These are phyloP conservation scores for Mollisiaceae sp. DNA, from an alignment of 2,329 filamentous ascomycete genomes.

Conservation along the genomic window DNA sequence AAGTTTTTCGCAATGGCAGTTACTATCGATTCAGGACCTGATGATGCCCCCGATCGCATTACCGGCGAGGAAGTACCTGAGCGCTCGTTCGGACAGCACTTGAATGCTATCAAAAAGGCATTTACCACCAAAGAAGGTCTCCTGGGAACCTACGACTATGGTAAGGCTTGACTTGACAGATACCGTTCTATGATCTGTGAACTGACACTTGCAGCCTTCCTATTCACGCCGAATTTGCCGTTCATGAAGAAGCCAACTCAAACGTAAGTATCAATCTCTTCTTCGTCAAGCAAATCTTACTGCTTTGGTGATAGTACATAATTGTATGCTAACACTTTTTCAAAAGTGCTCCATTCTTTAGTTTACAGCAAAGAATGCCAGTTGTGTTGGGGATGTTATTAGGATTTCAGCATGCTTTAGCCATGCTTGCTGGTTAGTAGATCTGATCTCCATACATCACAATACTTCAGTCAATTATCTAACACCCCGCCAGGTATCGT, in stretches of 20 bases:
- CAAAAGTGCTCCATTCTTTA: constrained; percentile 74
- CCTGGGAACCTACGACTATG: constrained; percentile 88
- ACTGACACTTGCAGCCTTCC: constrained; percentile 54
- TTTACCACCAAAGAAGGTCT: constrained; percentile 68
- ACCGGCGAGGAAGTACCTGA: constrained; percentile 48
- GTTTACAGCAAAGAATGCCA: constrained; percentile 80
- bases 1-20: constrained; percentile 31
- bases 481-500: constrained; percentile 55
- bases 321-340: too few species aligned
- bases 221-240: constrained; percentile 78
- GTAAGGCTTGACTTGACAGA: constrained; percentile 50
- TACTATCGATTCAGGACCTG: constrained; percentile 37
- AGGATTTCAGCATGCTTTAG: constrained; percentile 76
- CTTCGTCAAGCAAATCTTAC: too few species aligned
- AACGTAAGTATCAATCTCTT: constrained; percentile 36
- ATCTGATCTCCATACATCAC: too few species aligned
- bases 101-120: constrained; percentile 47
- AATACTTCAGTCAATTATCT: too few species aligned
- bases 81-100: constrained; percentile 48
- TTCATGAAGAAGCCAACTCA: constrained; percentile 70
- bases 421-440: constrained; percentile 64
- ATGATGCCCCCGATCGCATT: constrained; percentile 50
- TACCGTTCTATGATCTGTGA: constrained; percentile 19
- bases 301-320: too few species aligned
- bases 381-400: constrained; percentile 75